These are phyloP conservation scores for Babesia ovis DNA, from an alignment of 169 alveolate genomes.

Conservation along the genomic window DNA sequence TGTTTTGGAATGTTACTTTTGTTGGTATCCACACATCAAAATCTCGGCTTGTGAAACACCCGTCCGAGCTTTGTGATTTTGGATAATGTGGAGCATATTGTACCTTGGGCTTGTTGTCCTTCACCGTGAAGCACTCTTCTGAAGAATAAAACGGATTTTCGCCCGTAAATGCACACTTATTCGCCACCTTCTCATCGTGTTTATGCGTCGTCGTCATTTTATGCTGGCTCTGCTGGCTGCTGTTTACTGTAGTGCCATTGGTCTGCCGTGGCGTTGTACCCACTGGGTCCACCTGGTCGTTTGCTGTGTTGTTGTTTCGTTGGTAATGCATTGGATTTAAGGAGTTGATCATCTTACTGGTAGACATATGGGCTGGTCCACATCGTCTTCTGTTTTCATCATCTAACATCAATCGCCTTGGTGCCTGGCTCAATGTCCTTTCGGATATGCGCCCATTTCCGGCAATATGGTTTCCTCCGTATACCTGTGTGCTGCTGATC, in stretches of 20 bases:
- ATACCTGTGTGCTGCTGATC: background rate
- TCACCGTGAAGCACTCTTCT: constrained; percentile 1
- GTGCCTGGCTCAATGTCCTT: background rate
- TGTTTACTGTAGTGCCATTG: background rate
- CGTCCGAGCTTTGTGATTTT: constrained; percentile 10
- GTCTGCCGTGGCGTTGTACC: background rate
- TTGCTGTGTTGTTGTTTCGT: background rate
- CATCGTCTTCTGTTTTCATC: background rate
- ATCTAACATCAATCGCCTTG: background rate
- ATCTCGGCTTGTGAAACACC: constrained; percentile 27
- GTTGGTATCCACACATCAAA: background rate
- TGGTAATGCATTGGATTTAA: background rate
- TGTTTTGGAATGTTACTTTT: background rate
- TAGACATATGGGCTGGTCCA: background rate
- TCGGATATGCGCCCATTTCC: background rate
- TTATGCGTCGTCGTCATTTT: too few relatives aligned
- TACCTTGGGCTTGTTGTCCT: background rate
- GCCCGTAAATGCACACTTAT: background rate
- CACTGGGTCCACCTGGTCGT: background rate
- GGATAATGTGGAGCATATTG: background rate
- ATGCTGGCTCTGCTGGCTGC: too few relatives aligned
- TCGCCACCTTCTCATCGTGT: too few relatives aligned
- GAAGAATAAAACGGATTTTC: constrained; percentile 24
- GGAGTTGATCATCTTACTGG: background rate
- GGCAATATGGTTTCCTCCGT: background rate